Conservation (phyloP, 768 basidiomycete genomes). For the Sporobolomyces roseus region DNA sequence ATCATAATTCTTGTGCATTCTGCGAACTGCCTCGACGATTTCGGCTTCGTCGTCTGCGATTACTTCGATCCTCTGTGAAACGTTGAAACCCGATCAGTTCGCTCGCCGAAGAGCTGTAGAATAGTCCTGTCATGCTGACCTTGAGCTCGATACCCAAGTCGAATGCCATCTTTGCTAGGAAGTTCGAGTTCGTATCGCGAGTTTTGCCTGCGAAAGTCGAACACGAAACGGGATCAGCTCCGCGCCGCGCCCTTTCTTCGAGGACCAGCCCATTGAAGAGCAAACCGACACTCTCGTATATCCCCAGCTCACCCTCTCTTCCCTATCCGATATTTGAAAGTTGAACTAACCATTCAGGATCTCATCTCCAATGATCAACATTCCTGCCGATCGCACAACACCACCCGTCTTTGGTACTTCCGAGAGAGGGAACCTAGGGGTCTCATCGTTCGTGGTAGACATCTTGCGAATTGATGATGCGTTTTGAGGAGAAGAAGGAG, state of each 20-base stretch:
- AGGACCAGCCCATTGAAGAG: too few relatives aligned
- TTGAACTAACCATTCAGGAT: slow-evolving; percentile 80
- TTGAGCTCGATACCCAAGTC: slow-evolving; percentile 79
- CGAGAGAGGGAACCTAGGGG: slow-evolving; percentile 19
- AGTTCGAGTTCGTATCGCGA: slow-evolving; percentile 71
- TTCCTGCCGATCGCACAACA: slow-evolving; percentile 46
- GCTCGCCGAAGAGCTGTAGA: slow-evolving; percentile 50
- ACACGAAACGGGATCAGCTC: too few relatives aligned
- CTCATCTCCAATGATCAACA: slow-evolving; percentile 56
- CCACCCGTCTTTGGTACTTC: slow-evolving; percentile 1
- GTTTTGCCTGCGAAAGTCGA: slow-evolving; percentile 29
- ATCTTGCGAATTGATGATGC: slow-evolving; percentile 9
- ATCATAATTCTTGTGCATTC: slow-evolving; percentile 77
- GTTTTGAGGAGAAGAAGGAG: neutral
- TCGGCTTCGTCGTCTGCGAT: slow-evolving; percentile 85
- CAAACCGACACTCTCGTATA: too few relatives aligned
- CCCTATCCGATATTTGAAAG: too few relatives aligned
- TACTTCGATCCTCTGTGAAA: slow-evolving; percentile 67
- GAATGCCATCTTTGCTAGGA: slow-evolving; percentile 75
- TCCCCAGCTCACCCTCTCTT: too few relatives aligned
- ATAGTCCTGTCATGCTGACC: slow-evolving; percentile 35
- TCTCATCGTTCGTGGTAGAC: neutral
- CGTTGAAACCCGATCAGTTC: slow-evolving; percentile 49
- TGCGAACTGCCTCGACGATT: slow-evolving; percentile 78
- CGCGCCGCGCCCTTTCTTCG: too few relatives aligned